phyloP scores from a whole-genome alignment of 139 green algal species.

The Eudorina sp. region DNA sequence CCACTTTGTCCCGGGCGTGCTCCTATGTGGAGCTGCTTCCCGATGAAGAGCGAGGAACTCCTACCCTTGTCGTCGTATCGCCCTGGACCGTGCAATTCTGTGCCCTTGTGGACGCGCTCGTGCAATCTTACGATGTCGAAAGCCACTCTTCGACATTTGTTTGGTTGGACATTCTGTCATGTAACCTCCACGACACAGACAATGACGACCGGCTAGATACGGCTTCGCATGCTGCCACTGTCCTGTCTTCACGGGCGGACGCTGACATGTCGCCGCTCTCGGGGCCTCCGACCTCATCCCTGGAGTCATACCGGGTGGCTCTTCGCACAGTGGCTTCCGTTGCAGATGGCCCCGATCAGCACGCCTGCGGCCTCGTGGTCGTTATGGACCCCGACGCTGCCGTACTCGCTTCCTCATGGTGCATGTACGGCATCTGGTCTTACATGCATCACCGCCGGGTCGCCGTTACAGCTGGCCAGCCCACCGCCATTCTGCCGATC shows the following conservation, averaged over 20 bases:
- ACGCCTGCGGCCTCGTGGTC: not conserved
- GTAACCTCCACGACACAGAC: conserved; percentile 9
- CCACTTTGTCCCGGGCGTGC: not conserved
- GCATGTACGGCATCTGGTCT: conserved; percentile 40
- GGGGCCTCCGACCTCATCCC: not conserved
- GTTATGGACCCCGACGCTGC: not conserved
- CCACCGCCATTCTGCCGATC: not conserved
- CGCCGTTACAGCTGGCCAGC: not conserved
- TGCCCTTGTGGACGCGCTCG: not conserved
- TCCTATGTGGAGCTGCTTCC: not conserved
- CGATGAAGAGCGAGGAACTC: not conserved
- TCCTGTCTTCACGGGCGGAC: not conserved
- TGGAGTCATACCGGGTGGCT: not conserved
- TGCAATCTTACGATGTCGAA: not conserved
- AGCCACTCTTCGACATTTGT: not conserved
- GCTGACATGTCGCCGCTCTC: not conserved
- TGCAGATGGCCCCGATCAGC: not conserved
- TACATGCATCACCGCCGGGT: not conserved
- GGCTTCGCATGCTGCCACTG: not conserved
- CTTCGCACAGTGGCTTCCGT: not conserved
- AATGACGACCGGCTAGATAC: not conserved
- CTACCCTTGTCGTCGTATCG: not conserved
- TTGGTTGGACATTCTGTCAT: conserved; percentile 16
- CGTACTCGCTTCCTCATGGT: conserved; percentile 14
- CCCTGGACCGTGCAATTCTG: not conserved